These are phyloP conservation scores for Beauveria rudraprayagi DNA, from an alignment of 2,329 filamentous ascomycete species.

Conservation along the genomic window DNA sequence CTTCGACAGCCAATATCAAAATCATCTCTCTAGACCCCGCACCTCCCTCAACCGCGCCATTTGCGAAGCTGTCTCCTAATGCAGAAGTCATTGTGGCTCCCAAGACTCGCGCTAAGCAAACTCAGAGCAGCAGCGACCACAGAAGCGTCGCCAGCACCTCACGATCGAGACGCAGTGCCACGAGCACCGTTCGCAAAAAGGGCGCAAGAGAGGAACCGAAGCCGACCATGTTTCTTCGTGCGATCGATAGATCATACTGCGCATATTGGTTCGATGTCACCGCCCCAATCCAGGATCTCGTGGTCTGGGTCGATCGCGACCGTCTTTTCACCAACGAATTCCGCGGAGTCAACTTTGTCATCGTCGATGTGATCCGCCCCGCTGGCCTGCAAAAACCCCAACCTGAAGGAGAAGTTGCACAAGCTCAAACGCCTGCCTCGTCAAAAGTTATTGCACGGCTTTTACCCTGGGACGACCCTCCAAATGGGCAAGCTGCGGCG, in stretches of 20 bases:
- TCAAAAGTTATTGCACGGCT: constrained; percentile 68
- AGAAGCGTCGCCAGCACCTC: constrained; percentile 74
- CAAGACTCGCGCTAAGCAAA: constrained; percentile 69
- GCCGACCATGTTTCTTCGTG: constrained; percentile 68
- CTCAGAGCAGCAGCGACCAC: constrained; percentile 61
- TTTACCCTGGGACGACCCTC: constrained; percentile 75
- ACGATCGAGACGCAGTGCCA: constrained; percentile 68
- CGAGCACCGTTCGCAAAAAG: constrained; percentile 56
- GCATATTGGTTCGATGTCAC: constrained; percentile 73
- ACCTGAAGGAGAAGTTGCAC: constrained; percentile 56
- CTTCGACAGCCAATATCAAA: constrained; percentile 86
- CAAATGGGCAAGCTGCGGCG: constrained; percentile 70
- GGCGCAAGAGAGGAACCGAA: constrained; percentile 55
- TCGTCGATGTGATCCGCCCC: constrained; percentile 80
- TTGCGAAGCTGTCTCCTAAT: constrained; percentile 88
- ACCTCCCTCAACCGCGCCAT: constrained; percentile 59
- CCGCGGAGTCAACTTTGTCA: constrained; percentile 67
- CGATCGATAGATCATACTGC: constrained; percentile 62
- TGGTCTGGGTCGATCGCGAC: constrained; percentile 80
- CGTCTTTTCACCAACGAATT: constrained; percentile 63
- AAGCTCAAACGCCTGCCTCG: constrained; percentile 33
- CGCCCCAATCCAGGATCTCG: constrained; percentile 49
- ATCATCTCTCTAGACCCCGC: constrained; percentile 76
- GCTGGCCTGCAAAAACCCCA: constrained; percentile 65
- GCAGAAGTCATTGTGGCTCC: constrained; percentile 96